Base-by-base conservation (phyloP, 106 monocot genomes). In the Allium cepa region DNA sequence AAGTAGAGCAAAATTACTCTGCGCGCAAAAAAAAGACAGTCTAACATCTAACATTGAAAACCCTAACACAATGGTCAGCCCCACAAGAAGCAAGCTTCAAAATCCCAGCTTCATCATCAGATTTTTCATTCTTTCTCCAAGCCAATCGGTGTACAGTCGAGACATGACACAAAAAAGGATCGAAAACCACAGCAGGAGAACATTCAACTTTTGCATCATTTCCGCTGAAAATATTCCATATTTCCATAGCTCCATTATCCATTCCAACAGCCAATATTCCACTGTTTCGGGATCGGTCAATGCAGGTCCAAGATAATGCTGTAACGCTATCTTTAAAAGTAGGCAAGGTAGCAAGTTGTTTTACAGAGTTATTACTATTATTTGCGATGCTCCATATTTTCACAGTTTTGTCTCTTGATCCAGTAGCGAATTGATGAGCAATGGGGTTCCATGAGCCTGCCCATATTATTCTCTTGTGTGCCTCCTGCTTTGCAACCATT, bases 381-480 rank as follows among this genome's bases (percentile, higher is more conserved):
- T 67, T 65, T 13, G 72, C 62, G 16, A 99, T 46, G 16, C 78
- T 69, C 93, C 93, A 96, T 36, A 96, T 78, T 77, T 96, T 96
- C 10, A 96, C 91, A 18, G 79, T 85, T 67, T 87, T 99, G 79
- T 93, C 97, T 76, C 99, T 84, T 14, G 99, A 93, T 47, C 99
- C 93, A 22, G 89, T 97, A 8, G 97, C 92, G 73, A 97, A 97
- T 74, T 97, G 80, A 73, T 92, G 78, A 17, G 71, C 51, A 18
- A 83, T 80, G 48, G 93, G 93, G 60, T 90, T 99, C 99, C 99
- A 99, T 48, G 93, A 79, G 22, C 99, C 93, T 53, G 93, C 78
- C 99, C 99, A 99, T 77, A 93, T 99, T 73, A 99, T 99, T 85
- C 99, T 90, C 73, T 93, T 99, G 75, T 99, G 95, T 0, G 85